These are phyloP conservation scores for Pelomyxa schiedti DNA, from an alignment of 78 protist species.

Conservation along the genomic window DNA sequence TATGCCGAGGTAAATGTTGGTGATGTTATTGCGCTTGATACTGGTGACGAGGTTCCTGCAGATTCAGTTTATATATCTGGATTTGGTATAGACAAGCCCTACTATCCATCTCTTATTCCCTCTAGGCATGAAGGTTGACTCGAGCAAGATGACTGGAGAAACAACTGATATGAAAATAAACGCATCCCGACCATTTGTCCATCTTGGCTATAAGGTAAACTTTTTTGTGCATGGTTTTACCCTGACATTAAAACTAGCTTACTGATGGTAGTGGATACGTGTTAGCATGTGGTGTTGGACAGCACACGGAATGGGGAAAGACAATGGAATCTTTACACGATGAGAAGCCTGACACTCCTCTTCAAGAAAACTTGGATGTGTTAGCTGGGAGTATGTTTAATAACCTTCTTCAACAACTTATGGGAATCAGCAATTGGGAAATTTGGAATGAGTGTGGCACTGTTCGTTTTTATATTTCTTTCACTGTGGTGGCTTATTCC, in stretches of 20 bases:
- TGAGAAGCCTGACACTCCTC: slow-evolving; percentile 26
- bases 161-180: slow-evolving; percentile 34
- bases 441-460: slow-evolving; percentile 35
- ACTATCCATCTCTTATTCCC: background rate
- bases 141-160: slow-evolving; percentile 69
- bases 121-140: slow-evolving; percentile 23
- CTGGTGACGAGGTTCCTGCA: slow-evolving; percentile 48
- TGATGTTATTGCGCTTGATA: slow-evolving; percentile 39
- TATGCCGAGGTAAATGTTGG: slow-evolving; percentile 62
- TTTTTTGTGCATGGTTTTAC: too few species aligned
- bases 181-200: background rate
- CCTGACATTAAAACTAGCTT: too few species aligned
- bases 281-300: slow-evolving; percentile 60
- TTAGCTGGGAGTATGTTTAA: slow-evolving; percentile 52
- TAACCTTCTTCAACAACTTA: too few species aligned
- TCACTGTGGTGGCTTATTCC: slow-evolving; percentile 6
- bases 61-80: slow-evolving; percentile 44
- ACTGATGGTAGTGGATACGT: slow-evolving; percentile 48
- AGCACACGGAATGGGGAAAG: slow-evolving; percentile 3
- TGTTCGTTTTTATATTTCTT: slow-evolving; percentile 16
- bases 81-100: background rate
- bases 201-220: background rate
- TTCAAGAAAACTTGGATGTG: slow-evolving; percentile 45
- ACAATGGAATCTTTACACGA: slow-evolving; percentile 2
- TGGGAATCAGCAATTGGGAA: too few species aligned